Base-by-base conservation (phyloP, 345 rosid species). In the Stellera chamaejasme region DNA sequence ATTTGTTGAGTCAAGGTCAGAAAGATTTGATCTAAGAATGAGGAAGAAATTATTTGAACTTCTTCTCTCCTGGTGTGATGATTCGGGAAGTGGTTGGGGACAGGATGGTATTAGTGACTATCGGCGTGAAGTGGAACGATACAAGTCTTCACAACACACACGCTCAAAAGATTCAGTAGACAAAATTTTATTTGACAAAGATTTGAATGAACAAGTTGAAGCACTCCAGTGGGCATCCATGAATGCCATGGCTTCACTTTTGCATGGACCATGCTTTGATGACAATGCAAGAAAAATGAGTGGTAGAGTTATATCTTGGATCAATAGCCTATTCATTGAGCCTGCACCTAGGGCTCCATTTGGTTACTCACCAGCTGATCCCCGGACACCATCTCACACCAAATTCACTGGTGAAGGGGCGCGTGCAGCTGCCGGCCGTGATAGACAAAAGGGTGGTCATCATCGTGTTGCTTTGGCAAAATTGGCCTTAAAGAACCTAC, bases 231-330 rank as follows among this genome's bases (percentile, higher is more conserved):
- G 96, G 97, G 97, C 96, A 63, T 87, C 96, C 27, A 77, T 87
- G 92, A 84, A 82, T 82, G 97, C 99, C 46, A 84, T 93, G 85
- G 96, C 97, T 66, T 93, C 97, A 42, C 90, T 93, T 61, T 75
- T 93, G 52, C 85, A 93, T 71, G 99, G 99, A 45, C 88, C 92
- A 42, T 93, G 99, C 69, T 93, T 93, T 80, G 97, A 93, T 70
- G 99, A 93, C 75, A 89, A 85, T 79, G 96, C 97, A 19, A 85
- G 97, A 73, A 93, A 89, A 80, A 93, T 89, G 99, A 82, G 92
- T 67, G 99, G 99, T 56, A 77, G 97, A 62, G 87, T 93, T 65
- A 85, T 93, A 68, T 78, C 81, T 67, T 93, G 99, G 99, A 89
- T 93, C 70, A 93, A 93, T 67, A 81, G 96, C 76, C 82, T 93